A percentile compares a stretch with the other conserved stretches of the same genome.
Evolutionary conservation across 805 yeast genomes (phyloP).

Genomic region (Candida verbasci): DNA sequence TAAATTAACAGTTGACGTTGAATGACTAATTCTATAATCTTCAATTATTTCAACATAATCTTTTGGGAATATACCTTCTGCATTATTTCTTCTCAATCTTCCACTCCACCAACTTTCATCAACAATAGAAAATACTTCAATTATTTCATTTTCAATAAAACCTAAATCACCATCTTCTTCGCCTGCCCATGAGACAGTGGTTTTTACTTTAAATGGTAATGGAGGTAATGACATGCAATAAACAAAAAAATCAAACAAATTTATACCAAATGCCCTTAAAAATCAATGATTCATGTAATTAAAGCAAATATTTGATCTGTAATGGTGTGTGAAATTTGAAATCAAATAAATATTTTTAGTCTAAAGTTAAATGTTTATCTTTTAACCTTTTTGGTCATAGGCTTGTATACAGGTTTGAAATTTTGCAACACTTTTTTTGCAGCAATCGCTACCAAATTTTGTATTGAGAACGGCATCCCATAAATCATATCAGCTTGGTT

Average conservation of each 20-base stretch:
- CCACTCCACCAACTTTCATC: slow-evolving; percentile 97
- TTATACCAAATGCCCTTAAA: too few species aligned
- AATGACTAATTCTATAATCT: slow-evolving; percentile 15
- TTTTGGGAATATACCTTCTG: slow-evolving; percentile 82
- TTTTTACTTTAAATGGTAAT: slow-evolving; percentile 71
- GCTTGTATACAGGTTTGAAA: too few species aligned
- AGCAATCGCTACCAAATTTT: background rate
- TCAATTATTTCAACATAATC: slow-evolving; percentile 70
- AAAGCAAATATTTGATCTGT: background rate
- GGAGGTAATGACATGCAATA: slow-evolving; percentile 23
- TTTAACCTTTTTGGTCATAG: too few species aligned
- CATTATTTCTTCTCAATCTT: slow-evolving; percentile 67
- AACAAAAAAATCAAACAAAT: too few species aligned
- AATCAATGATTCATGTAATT: background rate
- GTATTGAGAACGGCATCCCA: too few species aligned
- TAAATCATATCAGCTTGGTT: too few species aligned
- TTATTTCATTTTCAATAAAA: slow-evolving; percentile 87
- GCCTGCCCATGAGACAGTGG: slow-evolving; percentile 92
- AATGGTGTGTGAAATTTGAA: too few species aligned
- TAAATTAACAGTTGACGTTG: slow-evolving; percentile 15
- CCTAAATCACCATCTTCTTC: slow-evolving; percentile 87
- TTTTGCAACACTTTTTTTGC: background rate
- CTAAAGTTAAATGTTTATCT: background rate
- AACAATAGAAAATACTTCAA: slow-evolving; percentile 73
- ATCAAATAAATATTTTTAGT: background rate